Evolutionary conservation across 2,329 filamentous ascomycete species (phyloP).

Genomic region (Curvularia verruculosa): DNA sequence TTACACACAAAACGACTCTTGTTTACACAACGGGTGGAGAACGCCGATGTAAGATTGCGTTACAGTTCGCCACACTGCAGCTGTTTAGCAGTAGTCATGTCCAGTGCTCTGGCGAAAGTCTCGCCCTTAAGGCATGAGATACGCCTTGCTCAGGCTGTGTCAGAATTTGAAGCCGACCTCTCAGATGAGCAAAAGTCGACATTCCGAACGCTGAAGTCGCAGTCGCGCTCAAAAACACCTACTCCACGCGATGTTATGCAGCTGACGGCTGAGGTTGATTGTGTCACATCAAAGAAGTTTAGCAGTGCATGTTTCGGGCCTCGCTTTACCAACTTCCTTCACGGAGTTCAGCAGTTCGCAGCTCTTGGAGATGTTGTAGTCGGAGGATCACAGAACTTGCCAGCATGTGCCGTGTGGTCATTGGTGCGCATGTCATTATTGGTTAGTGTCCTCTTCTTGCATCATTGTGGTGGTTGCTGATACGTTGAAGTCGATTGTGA

Average conservation of each 20-base stretch:
- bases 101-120: conserved; percentile 12
- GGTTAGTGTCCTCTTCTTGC: conserved; percentile 35
- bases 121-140: conserved; percentile 20
- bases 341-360: conserved; percentile 54
- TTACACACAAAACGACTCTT: background rate
- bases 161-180: conserved; percentile 19
- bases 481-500: conserved; percentile 38
- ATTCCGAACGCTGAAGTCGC: conserved; percentile 7
- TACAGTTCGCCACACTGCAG: background rate
- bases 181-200: conserved; percentile 15
- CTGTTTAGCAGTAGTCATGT: conserved; percentile 8
- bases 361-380: conserved; percentile 51
- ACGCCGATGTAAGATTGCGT: background rate
- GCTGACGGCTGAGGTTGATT: conserved; percentile 48
- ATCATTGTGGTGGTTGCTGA: conserved; percentile 29
- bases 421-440: conserved; percentile 52
- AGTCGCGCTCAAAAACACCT: conserved; percentile 8
- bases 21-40: background rate
- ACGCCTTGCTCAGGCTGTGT: conserved; percentile 21
- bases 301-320: conserved; percentile 49
- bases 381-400: conserved; percentile 54
- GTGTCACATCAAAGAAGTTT: conserved; percentile 29
- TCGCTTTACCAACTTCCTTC: conserved; percentile 51
- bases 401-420: conserved; percentile 56
- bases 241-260: conserved; percentile 20